Evolutionary conservation across 2,329 filamentous ascomycete species (phyloP).

Genomic region (Immersiporthe knoxdaviesiana): DNA sequence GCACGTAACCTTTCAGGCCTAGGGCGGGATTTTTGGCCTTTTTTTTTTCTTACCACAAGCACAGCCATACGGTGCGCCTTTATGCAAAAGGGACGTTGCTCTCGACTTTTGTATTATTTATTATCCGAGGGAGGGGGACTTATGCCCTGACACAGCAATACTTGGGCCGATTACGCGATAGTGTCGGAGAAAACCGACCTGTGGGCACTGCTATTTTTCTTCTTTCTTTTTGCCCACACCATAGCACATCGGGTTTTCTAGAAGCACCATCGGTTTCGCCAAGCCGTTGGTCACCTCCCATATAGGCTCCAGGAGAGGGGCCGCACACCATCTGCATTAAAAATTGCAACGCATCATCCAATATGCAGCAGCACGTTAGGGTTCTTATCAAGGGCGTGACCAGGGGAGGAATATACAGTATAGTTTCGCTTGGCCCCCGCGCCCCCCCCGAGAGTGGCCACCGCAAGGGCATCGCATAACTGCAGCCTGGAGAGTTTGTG

Average conservation of each 20-base stretch:
- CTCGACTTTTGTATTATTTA: neutral
- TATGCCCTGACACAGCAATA: conserved; percentile 6
- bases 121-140: too few species aligned
- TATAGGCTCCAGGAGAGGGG: neutral
- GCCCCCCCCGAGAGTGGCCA: too few species aligned
- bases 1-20: neutral
- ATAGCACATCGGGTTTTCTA: neutral
- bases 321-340: neutral
- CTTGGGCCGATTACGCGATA: conserved; percentile 1
- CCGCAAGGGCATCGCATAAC: neutral
- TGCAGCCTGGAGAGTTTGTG: neutral
- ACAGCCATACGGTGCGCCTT: conserved; percentile 2
- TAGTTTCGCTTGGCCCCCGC: neutral
- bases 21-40: neutral
- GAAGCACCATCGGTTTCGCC: neutral
- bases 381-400: neutral
- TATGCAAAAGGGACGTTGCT: neutral
- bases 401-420: neutral
- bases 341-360: neutral
- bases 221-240: too few species aligned
- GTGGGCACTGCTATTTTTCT: neutral
- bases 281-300: neutral
- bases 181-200: conserved; percentile 7
- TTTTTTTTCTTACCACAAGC: neutral
- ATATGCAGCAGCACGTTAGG: neutral